Evolutionary conservation across 2,329 filamentous ascomycete species (phyloP).

Genomic region (Neonectria sp.): DNA sequence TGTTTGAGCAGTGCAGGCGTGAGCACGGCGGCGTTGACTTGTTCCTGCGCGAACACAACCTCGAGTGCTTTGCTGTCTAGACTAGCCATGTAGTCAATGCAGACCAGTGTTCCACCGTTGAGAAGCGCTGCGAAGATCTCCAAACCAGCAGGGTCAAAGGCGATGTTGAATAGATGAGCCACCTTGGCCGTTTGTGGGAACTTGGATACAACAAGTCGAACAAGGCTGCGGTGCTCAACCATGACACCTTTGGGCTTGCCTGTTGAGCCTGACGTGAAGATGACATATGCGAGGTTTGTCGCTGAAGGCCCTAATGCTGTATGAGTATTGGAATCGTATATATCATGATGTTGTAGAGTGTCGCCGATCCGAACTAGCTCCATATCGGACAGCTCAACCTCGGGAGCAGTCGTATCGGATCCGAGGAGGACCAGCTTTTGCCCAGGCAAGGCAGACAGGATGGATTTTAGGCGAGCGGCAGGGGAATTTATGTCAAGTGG

Average conservation of each 20-base stretch:
- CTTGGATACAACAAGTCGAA: conserved; percentile 2
- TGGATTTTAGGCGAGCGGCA: conserved; percentile 19
- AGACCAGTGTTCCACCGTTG: conserved; percentile 30
- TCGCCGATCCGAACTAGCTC: too few species aligned
- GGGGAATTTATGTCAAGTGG: conserved; percentile 35
- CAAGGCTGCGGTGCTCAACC: conserved; percentile 14
- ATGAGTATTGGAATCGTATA: too few species aligned
- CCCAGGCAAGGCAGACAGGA: conserved; percentile 13
- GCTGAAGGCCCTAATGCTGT: too few species aligned
- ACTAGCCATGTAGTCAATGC: conserved; percentile 28
- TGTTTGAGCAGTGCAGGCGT: conserved; percentile 41
- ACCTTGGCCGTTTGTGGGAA: conserved; percentile 16
- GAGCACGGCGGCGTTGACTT: conserved; percentile 23
- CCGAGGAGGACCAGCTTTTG: conserved; percentile 25
- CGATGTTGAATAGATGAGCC: conserved; percentile 30
- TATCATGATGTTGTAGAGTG: too few species aligned
- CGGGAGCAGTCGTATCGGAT: background rate
- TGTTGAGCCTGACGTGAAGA: conserved; percentile 18
- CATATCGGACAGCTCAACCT: too few species aligned
- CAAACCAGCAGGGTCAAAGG: conserved; percentile 27
- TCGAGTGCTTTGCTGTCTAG: conserved; percentile 18
- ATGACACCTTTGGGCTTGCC: conserved; percentile 14
- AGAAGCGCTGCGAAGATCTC: conserved; percentile 25
- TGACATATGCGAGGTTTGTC: conserved; percentile 17
- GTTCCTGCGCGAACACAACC: conserved; percentile 27